Conservation (phyloP, 108 stramenopile genomes). For the Pseudonitzschia multistriata region DNA sequence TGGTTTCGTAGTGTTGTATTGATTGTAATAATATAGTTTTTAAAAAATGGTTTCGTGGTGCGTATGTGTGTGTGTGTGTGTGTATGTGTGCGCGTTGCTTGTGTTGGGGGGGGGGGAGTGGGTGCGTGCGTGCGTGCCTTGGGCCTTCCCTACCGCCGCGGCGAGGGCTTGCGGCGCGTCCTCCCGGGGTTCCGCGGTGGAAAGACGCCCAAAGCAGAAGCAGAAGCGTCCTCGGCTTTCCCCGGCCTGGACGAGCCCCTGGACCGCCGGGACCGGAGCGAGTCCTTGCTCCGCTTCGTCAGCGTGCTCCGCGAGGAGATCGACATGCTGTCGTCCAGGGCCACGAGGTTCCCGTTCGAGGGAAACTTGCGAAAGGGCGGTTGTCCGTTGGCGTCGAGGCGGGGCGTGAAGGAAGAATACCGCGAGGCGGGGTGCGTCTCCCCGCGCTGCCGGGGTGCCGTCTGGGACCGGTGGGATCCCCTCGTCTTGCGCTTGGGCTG, state of each 20-base stretch:
- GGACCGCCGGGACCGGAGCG: not conserved
- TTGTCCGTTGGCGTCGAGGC: not conserved
- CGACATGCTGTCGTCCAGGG: not conserved
- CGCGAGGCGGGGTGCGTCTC: not conserved
- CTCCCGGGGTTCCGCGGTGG: too few species aligned
- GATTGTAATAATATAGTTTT: too few species aligned
- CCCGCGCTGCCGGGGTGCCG: constrained; percentile 32
- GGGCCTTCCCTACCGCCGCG: too few species aligned
- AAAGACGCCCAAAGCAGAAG: too few species aligned
- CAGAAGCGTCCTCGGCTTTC: too few species aligned
- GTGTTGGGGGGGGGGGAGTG: too few species aligned
- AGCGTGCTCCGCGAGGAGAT: constrained; percentile 4
- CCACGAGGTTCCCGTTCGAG: not conserved
- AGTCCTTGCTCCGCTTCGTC: not conserved
- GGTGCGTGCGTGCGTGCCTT: too few species aligned
- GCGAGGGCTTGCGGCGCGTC: too few species aligned
- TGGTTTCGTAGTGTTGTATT: too few species aligned
- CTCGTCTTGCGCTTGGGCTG: constrained; percentile 1
- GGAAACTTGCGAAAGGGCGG: not conserved
- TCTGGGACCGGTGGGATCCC: constrained; percentile 21
- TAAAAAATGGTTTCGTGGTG: too few species aligned
- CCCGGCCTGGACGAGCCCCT: not conserved
- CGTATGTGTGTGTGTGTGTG: too few species aligned
- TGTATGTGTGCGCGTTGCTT: too few species aligned
- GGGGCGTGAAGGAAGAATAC: constrained; percentile 12